Evolutionary conservation across 805 yeast genomes (phyloP).

Genomic region (Wickerhamomyces bovis): DNA sequence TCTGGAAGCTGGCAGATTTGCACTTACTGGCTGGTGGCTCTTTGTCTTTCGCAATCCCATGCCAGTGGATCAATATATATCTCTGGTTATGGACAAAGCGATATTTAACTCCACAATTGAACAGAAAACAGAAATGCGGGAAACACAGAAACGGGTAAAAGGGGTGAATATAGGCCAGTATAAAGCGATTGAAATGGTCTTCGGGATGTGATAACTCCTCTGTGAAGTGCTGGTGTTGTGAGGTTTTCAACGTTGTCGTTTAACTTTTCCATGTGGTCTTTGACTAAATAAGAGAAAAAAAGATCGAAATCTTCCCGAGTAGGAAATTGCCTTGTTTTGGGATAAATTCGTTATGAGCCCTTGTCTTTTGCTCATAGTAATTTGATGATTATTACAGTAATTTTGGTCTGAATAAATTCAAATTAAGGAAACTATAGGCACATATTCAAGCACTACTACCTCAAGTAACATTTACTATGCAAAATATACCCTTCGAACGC

Average conservation of each 20-base stretch:
- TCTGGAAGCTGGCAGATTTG: background rate
- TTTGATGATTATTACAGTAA: too few species aligned
- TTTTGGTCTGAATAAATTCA: too few species aligned
- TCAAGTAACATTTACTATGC: too few species aligned
- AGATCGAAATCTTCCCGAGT: background rate
- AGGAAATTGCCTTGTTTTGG: background rate
- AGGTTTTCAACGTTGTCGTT: background rate
- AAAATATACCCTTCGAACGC: too few species aligned
- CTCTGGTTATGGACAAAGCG: background rate
- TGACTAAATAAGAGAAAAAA: background rate
- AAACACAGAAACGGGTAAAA: background rate
- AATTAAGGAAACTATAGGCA: too few species aligned
- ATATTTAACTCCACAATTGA: background rate
- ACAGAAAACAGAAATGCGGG: background rate
- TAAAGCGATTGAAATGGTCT: background rate
- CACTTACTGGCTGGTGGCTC: slow-evolving; percentile 18
- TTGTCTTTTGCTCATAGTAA: too few species aligned
- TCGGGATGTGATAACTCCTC: background rate
- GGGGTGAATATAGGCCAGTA: background rate
- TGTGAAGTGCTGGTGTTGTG: background rate
- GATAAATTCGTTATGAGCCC: background rate
- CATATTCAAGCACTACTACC: too few species aligned
- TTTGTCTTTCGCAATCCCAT: slow-evolving; percentile 17
- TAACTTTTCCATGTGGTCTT: background rate
- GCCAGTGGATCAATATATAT: background rate